phyloP scores from a whole-genome alignment of 2,329 filamentous ascomycete genomes.

The Fonsecaea erecta region DNA sequence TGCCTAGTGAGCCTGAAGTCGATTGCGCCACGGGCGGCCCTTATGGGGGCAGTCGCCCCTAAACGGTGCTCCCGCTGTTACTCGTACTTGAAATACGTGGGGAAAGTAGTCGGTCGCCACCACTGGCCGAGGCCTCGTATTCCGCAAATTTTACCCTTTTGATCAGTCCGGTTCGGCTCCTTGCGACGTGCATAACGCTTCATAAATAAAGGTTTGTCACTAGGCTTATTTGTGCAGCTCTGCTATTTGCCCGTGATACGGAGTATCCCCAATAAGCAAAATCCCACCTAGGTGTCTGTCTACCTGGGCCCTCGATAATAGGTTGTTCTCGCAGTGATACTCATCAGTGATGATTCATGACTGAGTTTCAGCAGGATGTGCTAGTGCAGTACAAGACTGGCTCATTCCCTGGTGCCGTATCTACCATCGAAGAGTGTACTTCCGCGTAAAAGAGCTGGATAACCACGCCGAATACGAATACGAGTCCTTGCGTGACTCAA shows the following conservation, averaged over 20 bases:
- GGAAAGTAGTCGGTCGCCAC: background rate
- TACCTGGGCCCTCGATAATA: no score
- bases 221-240: background rate
- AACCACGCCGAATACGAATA: background rate
- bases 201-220: no score
- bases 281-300: no score
- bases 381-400: no score
- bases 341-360: no score
- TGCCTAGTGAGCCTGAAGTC: background rate
- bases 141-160: constrained; percentile 6
- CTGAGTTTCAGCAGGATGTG: no score
- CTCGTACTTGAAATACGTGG: background rate
- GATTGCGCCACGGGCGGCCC: constrained; percentile 1
- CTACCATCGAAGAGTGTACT: background rate
- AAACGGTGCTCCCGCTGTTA: background rate
- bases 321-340: no score
- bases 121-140: background rate
- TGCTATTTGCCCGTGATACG: background rate
- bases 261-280: background rate
- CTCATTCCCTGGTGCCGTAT: background rate
- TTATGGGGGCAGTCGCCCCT: background rate
- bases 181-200: background rate
- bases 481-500: background rate
- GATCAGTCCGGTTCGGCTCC: background rate
- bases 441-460: background rate